These are phyloP conservation scores for Sphagnum contortum DNA, from an alignment of 225 moss, liverwort and hornwort genomes.

Conservation along the genomic window DNA sequence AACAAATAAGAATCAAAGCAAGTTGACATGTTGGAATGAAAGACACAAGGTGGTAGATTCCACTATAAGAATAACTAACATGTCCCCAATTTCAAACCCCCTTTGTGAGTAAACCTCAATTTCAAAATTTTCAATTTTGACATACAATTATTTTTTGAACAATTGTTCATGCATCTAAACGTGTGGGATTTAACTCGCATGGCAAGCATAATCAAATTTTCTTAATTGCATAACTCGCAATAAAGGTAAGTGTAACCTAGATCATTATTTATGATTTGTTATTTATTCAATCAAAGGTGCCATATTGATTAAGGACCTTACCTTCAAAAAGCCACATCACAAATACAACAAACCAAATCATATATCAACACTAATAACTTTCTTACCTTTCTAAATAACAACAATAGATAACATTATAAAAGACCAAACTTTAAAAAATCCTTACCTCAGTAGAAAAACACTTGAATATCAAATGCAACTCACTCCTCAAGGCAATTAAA, in stretches of 20 bases:
- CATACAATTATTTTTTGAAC: neutral
- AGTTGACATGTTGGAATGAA: neutral
- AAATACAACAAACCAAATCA: neutral
- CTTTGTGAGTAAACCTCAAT: neutral
- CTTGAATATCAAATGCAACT: too few species aligned
- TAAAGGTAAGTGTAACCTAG: neutral
- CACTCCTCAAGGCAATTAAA: too few species aligned
- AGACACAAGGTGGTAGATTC: too few species aligned
- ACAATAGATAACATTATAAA: too few species aligned
- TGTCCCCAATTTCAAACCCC: too few species aligned
- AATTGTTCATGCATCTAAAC: neutral
- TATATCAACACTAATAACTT: neutral
- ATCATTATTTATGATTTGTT: neutral
- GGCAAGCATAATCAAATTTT: neutral
- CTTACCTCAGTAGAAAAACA: too few species aligned
- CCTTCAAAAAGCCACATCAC: neutral
- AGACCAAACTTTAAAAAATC: too few species aligned
- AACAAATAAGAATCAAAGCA: neutral
- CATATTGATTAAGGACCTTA: neutral
- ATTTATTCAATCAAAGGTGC: neutral
- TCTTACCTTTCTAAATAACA: too few species aligned
- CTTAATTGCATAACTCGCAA: neutral
- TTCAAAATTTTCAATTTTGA: conserved; percentile 1
- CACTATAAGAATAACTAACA: too few species aligned
- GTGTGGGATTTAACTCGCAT: neutral